Evolutionary conservation across 2,329 filamentous ascomycete genomes (phyloP).

Genomic region (Clarireedia homoeocarpa): DNA sequence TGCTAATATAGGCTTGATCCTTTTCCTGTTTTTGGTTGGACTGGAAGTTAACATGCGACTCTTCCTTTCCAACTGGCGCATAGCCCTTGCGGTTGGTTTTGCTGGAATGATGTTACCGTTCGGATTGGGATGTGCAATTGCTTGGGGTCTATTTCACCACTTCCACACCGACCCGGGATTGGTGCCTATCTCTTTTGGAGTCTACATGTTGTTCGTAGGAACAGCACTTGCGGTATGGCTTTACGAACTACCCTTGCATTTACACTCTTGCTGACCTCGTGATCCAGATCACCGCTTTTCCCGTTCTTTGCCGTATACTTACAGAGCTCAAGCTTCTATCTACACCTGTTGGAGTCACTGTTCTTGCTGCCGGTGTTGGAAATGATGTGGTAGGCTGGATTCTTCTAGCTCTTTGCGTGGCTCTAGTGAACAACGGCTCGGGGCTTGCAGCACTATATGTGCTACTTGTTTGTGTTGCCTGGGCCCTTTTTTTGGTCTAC

Average conservation of each 20-base stretch:
- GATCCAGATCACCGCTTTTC: constrained; percentile 69
- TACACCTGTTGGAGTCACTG: constrained; percentile 79
- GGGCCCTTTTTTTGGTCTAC: constrained; percentile 66
- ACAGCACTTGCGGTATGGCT: constrained; percentile 63
- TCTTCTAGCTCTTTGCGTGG: constrained; percentile 84
- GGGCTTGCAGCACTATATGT: constrained; percentile 82
- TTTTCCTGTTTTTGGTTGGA: constrained; percentile 83
- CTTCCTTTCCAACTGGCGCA: constrained; percentile 70
- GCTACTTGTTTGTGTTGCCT: constrained; percentile 67
- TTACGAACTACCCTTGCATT: background rate
- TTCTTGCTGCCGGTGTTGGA: constrained; percentile 81
- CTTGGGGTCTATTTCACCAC: constrained; percentile 71
- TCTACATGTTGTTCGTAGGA: constrained; percentile 74
- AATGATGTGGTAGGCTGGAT: constrained; percentile 94
- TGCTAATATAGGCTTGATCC: constrained; percentile 73
- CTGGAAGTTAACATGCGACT: constrained; percentile 79
- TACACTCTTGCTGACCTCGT: background rate
- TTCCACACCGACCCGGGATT: constrained; percentile 46
- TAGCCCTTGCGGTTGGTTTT: constrained; percentile 69
- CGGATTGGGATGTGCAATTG: constrained; percentile 70
- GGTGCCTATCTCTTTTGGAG: constrained; percentile 51
- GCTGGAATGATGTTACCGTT: constrained; percentile 79
- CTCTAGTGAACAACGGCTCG: constrained; percentile 78
- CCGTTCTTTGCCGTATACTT: constrained; percentile 87
- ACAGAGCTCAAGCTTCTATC: constrained; percentile 81